phyloP scores from a whole-genome alignment of 495 filamentous ascomycete species.

The Podospora australis region DNA sequence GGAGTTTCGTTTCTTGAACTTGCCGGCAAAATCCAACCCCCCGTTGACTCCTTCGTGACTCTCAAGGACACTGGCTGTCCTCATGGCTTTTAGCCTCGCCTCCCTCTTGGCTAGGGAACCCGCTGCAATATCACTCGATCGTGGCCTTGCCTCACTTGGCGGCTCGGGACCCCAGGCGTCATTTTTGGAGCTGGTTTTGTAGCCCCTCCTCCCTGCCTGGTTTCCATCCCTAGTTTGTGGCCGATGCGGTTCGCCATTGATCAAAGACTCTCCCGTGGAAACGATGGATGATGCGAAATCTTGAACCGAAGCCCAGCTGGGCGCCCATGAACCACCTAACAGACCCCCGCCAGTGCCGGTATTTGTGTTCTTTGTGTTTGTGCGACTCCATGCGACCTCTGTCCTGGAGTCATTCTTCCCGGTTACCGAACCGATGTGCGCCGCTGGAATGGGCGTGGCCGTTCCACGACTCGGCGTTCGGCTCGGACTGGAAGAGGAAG shows the following conservation, averaged over 20 bases:
- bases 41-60: constrained; percentile 44
- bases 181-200: background rate
- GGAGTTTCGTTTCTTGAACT: constrained; percentile 50
- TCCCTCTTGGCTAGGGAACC: constrained; percentile 45
- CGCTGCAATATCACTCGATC: constrained; percentile 38
- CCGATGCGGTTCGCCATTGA: constrained; percentile 25
- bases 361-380: constrained; percentile 24
- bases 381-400: constrained; percentile 20
- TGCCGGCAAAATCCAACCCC: constrained; percentile 40
- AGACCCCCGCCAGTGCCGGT: constrained; percentile 30
- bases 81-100: constrained; percentile 39
- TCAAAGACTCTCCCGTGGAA: constrained; percentile 20
- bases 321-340: constrained; percentile 37
- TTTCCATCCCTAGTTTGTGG: constrained; percentile 25
- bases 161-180: constrained; percentile 38
- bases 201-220: constrained; percentile 14
- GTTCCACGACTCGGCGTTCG: constrained; percentile 27
- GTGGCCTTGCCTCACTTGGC: constrained; percentile 27
- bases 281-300: constrained; percentile 40
- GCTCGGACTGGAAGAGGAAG: constrained; percentile 20
- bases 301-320: constrained; percentile 41
- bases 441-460: constrained; percentile 35
- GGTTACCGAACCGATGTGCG: constrained; percentile 31
- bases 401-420: constrained; percentile 29
- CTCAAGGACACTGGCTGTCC: constrained; percentile 45